A percentile compares a stretch with the other conserved stretches of the same genome.
Evolutionary conservation across 371 early-diverging fungal genomes (phyloP).

Genomic region (Lichtheimia ramosa): DNA sequence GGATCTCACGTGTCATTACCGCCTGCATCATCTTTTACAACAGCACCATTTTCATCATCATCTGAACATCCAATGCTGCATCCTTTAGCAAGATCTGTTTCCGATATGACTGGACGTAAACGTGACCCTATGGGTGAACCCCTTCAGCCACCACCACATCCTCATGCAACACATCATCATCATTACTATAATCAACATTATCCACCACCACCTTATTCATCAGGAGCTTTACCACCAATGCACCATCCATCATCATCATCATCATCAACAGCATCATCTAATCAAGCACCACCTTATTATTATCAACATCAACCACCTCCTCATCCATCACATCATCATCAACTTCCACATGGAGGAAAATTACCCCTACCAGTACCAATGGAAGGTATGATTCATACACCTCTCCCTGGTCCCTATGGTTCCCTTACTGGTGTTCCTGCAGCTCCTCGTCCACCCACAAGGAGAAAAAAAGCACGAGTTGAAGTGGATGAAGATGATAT

Average conservation of each 20-base stretch:
- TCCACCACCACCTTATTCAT: conserved; percentile 2
- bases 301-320: neutral
- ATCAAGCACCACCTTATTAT: conserved; percentile 8
- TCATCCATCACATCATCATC: conserved; percentile 10
- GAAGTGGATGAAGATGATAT: conserved; percentile 26
- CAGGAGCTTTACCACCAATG: conserved; percentile 2
- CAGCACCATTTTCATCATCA: conserved; percentile 7
- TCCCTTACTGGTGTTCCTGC: neutral
- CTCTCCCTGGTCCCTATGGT: neutral
- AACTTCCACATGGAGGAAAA: conserved; percentile 9
- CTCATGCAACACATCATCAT: neutral
- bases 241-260: conserved; percentile 3
- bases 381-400: conserved; percentile 4
- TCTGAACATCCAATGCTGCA: neutral
- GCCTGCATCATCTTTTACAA: conserved; percentile 15
- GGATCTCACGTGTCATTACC: no score
- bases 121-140: conserved; percentile 1
- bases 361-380: conserved; percentile 3
- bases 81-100: neutral
- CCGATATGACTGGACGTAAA: neutral
- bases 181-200: conserved; percentile 1
- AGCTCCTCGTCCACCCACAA: neutral
- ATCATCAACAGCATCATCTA: conserved; percentile 2
- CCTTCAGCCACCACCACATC: conserved; percentile 1
- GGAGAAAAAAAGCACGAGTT: neutral